Evolutionary conservation across 176 grass and related monocot genomes (phyloP), one percentile per base, ranked within the genome.

Genomic region (Aegilops speltoides): DNA sequence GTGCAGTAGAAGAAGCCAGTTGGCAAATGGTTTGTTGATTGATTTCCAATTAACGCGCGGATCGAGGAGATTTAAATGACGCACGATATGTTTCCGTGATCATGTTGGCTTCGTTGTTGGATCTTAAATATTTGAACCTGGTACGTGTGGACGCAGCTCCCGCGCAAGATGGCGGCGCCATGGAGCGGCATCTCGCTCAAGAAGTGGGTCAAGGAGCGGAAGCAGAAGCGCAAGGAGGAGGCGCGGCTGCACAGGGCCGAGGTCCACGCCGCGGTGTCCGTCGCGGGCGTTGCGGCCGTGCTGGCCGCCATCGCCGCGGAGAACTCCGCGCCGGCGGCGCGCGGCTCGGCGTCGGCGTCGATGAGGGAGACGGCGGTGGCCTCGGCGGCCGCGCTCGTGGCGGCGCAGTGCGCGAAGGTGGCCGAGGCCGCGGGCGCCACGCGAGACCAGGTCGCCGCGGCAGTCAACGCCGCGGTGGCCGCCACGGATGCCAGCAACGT

Each of bases 201-300:
- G 89, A 99, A 99, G 81, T 96, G 97, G 97, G 84, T 99, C 28
- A 99, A 94, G 90, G 97, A 99, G 80, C 87, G 91, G 65, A 96
- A 99, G 86, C 97, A 91, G 82, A 95, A 86, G 85, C 92, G 97
- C 75, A 99, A 99, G 87, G 94, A 96, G 62, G 92, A 93, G 23
- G 90, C 90, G 78, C 90, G 97, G 26, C 87, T 99, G 74, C 92
- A 93, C 36, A 86, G 79, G 57, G 97, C 97, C 14, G 94, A 99
- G 89, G 89, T 99, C 22, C 94, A 99, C 83, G 90, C 97, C 20
- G 92, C 94, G 15, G 85, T 99, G 54, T 99, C 97, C 67, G 87
- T 99, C 9, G 97, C 97, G 7, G 87, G 90, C 17, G 94, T 99
- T 15, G 94, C 97, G 11, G 94, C 94, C 67, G 97, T 89, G 77